Percentiles rank a stretch among this genome's conserved stretches.
These are phyloP conservation scores for Neonothopanus nambi DNA, from an alignment of 1,284 basidiomycete genomes.

Conservation along the genomic window DNA sequence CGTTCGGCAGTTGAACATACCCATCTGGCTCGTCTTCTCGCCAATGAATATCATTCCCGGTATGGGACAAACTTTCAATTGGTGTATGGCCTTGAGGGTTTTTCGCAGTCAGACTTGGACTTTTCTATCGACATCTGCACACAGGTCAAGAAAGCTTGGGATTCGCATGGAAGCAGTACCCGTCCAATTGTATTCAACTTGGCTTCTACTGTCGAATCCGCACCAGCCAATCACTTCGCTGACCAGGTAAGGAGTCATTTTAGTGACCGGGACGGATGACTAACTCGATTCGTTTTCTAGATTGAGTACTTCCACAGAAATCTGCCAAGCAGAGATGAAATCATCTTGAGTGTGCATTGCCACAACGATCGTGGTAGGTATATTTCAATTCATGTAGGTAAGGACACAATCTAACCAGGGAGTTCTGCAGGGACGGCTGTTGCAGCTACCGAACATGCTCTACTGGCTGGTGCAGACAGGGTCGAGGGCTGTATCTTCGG, in stretches of 20 bases:
- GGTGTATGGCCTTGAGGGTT: slow-evolving; percentile 92
- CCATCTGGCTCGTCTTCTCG: neutral
- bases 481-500: slow-evolving; percentile 90
- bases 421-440: slow-evolving; percentile 67
- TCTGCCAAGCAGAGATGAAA: slow-evolving; percentile 77
- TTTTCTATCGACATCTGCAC: slow-evolving; percentile 67
- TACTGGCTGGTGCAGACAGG: slow-evolving; percentile 85
- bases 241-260: slow-evolving; percentile 60
- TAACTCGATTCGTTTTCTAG: slow-evolving; percentile 39
- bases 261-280: neutral
- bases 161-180: neutral
- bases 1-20: neutral
- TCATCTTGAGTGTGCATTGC: slow-evolving; percentile 83
- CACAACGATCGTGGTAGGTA: slow-evolving; percentile 82
- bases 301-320: slow-evolving; percentile 84
- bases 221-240: slow-evolving; percentile 89
- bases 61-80: slow-evolving; percentile 81
- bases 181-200: slow-evolving; percentile 63
- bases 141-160: neutral
- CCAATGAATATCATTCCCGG: slow-evolving; percentile 30
- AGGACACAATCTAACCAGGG: neutral
- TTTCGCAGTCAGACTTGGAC: slow-evolving; percentile 88
- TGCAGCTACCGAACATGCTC: slow-evolving; percentile 83
- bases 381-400: too few species aligned
- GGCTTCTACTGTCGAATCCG: slow-evolving; percentile 88